These are phyloP conservation scores for Yarrowia hollandica DNA, from an alignment of 805 yeast genomes.

Conservation along the genomic window DNA sequence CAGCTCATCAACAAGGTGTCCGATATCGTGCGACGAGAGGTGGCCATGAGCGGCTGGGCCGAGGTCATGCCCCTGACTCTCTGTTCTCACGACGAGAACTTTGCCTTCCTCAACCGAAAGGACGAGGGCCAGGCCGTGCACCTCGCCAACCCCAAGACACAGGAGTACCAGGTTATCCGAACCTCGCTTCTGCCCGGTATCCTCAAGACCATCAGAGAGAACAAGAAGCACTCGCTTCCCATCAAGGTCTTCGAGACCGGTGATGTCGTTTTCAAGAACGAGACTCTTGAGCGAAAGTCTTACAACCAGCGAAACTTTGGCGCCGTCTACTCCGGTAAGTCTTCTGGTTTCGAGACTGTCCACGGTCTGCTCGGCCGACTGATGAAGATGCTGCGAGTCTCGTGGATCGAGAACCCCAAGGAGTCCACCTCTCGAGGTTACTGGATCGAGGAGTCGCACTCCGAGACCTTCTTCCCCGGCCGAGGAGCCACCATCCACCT, in stretches of 20 bases:
- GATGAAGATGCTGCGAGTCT: conserved; percentile 93
- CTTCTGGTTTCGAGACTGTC: conserved; percentile 89
- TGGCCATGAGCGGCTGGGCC: conserved; percentile 92
- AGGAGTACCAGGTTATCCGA: conserved; percentile 97
- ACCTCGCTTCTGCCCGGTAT: conserved; percentile 93
- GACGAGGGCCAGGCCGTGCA: conserved; percentile 80
- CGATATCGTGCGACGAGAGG: conserved; percentile 85
- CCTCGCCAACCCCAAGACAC: conserved; percentile 93
- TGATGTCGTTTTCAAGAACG: conserved; percentile 87
- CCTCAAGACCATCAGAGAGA: conserved; percentile 91
- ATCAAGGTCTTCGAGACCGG: conserved; percentile 94
- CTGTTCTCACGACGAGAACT: conserved; percentile 96
- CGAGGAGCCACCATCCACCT: conserved; percentile 89
- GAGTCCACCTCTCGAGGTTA: conserved; percentile 62
- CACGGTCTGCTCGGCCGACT: conserved; percentile 94
- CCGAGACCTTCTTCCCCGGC: conserved; percentile 76
- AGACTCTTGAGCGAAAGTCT: conserved; percentile 80
- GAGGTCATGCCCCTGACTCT: conserved; percentile 95
- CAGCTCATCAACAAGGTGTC: conserved; percentile 87
- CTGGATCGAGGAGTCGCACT: conserved; percentile 43
- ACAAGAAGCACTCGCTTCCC: conserved; percentile 93
- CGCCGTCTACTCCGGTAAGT: conserved; percentile 91
- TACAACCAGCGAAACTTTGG: conserved; percentile 92
- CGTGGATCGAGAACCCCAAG: conserved; percentile 56
- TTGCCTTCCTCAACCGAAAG: conserved; percentile 69